Evolutionary conservation across 1,284 basidiomycete species (phyloP), one percentile per base, ranked within the genome.

Genomic region (Cerioporus squamosus): DNA sequence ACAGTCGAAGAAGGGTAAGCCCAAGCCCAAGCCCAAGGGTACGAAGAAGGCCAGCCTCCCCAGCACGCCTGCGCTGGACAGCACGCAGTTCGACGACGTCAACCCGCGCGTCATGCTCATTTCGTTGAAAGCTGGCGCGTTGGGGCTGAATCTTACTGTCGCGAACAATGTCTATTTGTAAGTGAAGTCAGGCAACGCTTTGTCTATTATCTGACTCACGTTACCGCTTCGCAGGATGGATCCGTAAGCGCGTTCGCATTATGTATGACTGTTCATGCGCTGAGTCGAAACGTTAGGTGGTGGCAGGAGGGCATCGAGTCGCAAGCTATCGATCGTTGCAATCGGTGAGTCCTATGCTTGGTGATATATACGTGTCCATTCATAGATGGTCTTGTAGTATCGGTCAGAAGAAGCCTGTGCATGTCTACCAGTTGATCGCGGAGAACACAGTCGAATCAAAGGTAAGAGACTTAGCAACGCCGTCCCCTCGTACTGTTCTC

Each of bases 161-260:
- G 94, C 94, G 1, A 95, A 94, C 68, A 93, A 95, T 70, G 91
- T 96, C 1, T 94, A 91, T 69, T 73, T 96, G 86, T 94, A 65
- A 79, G 90, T 81, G 31, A 17, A 36, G 15, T 36, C 10, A 9
- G 12, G 5, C 8, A 12, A 14, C 15, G 5, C 14, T 14, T 36
- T 36, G 33, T 36, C 33, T 14, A 5, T 4, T 36, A 17, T 36
- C 3, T 10, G 5, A 17, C 1, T 36, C 33, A 36, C 33, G 33
- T 12, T 36, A 14, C 33, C 36, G 29, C 20, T 39, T 44, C 20
- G 20, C 60, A 91, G 89, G 48, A 93, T 93, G 85, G 94, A 96
- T 72, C 94, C 94, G 89, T 91, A 68, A 76, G 88, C 82, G 50
- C 38, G 45, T 51, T 8, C 31, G 24, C 6, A n/a, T 22, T 17